These are phyloP conservation scores for Yarrowia galli DNA, from an alignment of 1,139 yeast genomes.

Conservation along the genomic window DNA sequence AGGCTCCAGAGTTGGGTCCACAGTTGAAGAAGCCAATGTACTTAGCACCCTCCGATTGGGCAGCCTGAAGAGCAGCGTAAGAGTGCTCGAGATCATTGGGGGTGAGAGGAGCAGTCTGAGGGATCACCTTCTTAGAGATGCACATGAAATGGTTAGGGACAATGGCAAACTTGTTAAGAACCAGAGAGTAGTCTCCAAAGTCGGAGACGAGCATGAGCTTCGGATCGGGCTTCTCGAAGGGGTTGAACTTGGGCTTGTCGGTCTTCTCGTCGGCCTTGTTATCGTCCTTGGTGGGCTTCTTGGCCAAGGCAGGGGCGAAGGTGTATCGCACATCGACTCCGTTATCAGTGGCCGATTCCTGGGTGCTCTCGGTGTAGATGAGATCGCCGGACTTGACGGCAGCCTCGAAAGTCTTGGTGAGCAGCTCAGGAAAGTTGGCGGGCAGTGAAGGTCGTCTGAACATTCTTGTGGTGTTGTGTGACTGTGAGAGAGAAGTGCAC, in stretches of 20 bases:
- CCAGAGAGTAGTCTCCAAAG: slow-evolving; percentile 59
- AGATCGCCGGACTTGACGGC: slow-evolving; percentile 50
- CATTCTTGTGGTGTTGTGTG: slow-evolving; percentile 1
- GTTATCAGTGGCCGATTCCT: slow-evolving; percentile 41
- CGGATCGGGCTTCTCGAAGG: slow-evolving; percentile 83
- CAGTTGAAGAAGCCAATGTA: slow-evolving; percentile 86
- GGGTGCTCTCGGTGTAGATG: slow-evolving; percentile 48
- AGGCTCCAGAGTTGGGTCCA: slow-evolving; percentile 89
- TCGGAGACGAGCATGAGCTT: slow-evolving; percentile 67
- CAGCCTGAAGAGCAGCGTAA: slow-evolving; percentile 57
- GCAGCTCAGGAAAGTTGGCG: slow-evolving; percentile 42
- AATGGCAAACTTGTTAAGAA: slow-evolving; percentile 87
- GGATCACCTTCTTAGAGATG: slow-evolving; percentile 73
- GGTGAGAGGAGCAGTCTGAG: slow-evolving; percentile 74
- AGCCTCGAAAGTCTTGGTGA: slow-evolving; percentile 48
- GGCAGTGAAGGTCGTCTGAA: slow-evolving; percentile 39
- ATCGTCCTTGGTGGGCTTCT: slow-evolving; percentile 60
- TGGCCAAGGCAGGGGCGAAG: slow-evolving; percentile 59
- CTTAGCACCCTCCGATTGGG: slow-evolving; percentile 53
- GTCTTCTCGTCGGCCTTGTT: slow-evolving; percentile 40
- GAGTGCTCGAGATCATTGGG: slow-evolving; percentile 71
- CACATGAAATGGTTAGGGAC: slow-evolving; percentile 78
- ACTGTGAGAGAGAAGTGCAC: slow-evolving; percentile 1
- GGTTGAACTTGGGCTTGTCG: slow-evolving; percentile 57
- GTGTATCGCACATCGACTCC: slow-evolving; percentile 51